Evolutionary conservation across 257 asterid genomes (phyloP).

Genomic region (Craterostigma plantagineum): DNA sequence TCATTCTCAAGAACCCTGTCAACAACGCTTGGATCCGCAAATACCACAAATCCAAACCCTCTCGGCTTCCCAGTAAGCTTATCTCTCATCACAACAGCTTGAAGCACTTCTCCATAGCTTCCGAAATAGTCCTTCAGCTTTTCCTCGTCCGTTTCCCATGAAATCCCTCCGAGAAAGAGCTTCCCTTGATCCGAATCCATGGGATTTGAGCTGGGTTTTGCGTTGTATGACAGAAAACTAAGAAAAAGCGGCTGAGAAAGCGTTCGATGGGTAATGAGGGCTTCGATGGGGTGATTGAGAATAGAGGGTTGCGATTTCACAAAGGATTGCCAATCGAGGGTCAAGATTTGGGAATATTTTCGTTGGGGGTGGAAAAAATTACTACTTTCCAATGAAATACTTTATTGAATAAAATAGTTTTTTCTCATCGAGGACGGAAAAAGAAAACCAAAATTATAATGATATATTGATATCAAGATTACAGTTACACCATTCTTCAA

Average conservation of each 20-base stretch:
- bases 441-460: too few species aligned
- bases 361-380: too few species aligned
- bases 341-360: too few species aligned
- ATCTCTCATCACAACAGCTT: slow-evolving; percentile 68
- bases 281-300: slow-evolving; percentile 4
- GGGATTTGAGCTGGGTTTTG: background rate
- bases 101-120: slow-evolving; percentile 62
- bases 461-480: too few species aligned
- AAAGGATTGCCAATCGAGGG: too few species aligned
- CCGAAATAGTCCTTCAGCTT: slow-evolving; percentile 61
- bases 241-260: too few species aligned
- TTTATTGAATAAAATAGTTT: too few species aligned
- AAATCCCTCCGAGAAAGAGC: slow-evolving; percentile 78
- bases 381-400: too few species aligned
- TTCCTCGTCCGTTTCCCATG: slow-evolving; percentile 78
- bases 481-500: too few species aligned
- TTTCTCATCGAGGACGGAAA: too few species aligned
- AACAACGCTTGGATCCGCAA: slow-evolving; percentile 52
- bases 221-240: background rate
- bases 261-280: too few species aligned
- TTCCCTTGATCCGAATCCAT: slow-evolving; percentile 96
- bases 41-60: slow-evolving; percentile 75
- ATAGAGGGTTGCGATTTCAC: slow-evolving; percentile 24
- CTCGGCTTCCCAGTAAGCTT: slow-evolving; percentile 62
- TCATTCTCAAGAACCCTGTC: slow-evolving; percentile 58